A percentile compares a stretch with the other conserved stretches of the same genome.
Evolutionary conservation across 148 eudicot genomes (phyloP).

Genomic region (Nepenthes gracilis): DNA sequence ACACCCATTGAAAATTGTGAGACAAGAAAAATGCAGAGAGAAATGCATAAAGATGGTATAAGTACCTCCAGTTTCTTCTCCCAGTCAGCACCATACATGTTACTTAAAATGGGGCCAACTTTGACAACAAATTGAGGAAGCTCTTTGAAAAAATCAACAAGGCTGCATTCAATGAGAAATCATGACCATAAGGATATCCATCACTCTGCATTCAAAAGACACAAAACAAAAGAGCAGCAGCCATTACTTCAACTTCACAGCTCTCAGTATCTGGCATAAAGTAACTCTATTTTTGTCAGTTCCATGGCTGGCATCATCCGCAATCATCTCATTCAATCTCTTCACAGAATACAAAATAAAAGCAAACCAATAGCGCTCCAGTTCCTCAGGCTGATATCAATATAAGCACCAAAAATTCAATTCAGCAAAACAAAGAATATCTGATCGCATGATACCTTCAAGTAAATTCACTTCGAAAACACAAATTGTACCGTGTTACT

Average conservation of each 20-base stretch:
- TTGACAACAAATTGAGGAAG: slow-evolving; percentile 77
- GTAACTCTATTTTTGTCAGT: slow-evolving; percentile 25
- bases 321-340: slow-evolving; percentile 31
- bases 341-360: slow-evolving; percentile 54
- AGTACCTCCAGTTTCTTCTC: slow-evolving; percentile 82
- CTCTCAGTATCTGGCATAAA: slow-evolving; percentile 62
- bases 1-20: neutral
- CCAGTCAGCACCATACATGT: slow-evolving; percentile 74
- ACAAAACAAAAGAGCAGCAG: slow-evolving; percentile 4
- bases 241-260: slow-evolving; percentile 61
- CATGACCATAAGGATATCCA: neutral
- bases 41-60: slow-evolving; percentile 1
- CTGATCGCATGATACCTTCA: neutral
- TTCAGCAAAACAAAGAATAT: neutral
- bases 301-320: slow-evolving; percentile 10
- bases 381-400: slow-evolving; percentile 53
- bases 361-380: slow-evolving; percentile 74
- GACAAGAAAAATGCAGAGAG: slow-evolving; percentile 1
- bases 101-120: slow-evolving; percentile 56
- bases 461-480: neutral
- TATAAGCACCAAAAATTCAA: slow-evolving; percentile 2
- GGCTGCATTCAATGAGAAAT: slow-evolving; percentile 28
- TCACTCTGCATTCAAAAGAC: neutral
- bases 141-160: slow-evolving; percentile 86
- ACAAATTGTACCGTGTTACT: slow-evolving; percentile 32